Percentiles rank a stretch among this genome's conserved stretches.
These are phyloP conservation scores for Ceratobasidium sp. DNA, from an alignment of 1,284 basidiomycete species.

Conservation along the genomic window DNA sequence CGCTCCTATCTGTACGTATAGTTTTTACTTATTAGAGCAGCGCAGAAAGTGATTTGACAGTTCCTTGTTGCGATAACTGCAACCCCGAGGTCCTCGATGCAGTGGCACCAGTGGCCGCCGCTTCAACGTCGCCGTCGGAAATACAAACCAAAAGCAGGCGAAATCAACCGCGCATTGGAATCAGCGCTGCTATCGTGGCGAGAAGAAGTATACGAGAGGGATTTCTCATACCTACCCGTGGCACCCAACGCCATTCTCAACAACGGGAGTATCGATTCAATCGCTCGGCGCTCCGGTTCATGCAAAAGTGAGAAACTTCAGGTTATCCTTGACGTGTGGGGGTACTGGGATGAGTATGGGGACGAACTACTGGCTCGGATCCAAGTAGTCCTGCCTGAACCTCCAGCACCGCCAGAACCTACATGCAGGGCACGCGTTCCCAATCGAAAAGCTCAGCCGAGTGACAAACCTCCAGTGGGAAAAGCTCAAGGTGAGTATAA, in stretches of 20 bases:
- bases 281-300: constrained; percentile 4
- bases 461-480: no score
- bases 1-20: not conserved
- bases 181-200: not conserved
- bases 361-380: not conserved
- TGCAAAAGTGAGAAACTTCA: not conserved
- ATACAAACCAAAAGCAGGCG: not conserved
- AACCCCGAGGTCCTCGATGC: not conserved
- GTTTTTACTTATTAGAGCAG: not conserved
- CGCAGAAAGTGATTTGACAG: not conserved
- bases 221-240: constrained; percentile 3
- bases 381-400: not conserved
- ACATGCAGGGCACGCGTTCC: no score
- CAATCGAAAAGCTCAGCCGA: not conserved
- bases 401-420: not conserved
- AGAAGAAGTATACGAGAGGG: constrained; percentile 10
- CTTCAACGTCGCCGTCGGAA: not conserved
- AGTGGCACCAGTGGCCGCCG: constrained; percentile 13
- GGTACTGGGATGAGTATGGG: constrained; percentile 8
- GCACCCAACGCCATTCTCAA: constrained; percentile 9
- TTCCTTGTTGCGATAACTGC: constrained; percentile 22
- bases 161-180: not conserved
- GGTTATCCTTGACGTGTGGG: not conserved
- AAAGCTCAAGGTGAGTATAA: no score
- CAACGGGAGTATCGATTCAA: constrained; percentile 5